Evolutionary conservation across 23 red algal species (phyloP).

Genomic region (Chondrus crispus): DNA sequence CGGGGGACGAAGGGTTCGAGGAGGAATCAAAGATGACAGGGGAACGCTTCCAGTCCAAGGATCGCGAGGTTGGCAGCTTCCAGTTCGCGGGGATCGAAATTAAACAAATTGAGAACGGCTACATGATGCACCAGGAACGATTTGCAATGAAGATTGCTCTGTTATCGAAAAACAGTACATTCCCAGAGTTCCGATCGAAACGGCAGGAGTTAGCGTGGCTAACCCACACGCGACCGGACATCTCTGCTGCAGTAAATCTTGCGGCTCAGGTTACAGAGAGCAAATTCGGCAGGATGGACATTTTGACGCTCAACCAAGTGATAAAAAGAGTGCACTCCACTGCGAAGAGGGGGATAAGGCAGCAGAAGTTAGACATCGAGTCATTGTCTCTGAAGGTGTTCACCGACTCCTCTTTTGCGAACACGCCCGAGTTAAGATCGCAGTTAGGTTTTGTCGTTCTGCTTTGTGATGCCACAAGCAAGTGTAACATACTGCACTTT

Average conservation of each 20-base stretch:
- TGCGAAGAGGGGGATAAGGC: neutral
- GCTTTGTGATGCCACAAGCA: neutral
- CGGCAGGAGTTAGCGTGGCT: constrained; percentile 35
- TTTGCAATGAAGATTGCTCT: neutral
- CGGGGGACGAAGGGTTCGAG: neutral
- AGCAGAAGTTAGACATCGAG: neutral
- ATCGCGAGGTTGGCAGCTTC: neutral
- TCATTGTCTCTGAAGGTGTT: neutral
- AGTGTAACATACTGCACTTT: neutral
- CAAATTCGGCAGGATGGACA: neutral
- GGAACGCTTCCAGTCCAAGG: neutral
- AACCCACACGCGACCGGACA: constrained; percentile 21
- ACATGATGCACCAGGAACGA: neutral
- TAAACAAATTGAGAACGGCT: neutral
- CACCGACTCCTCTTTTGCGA: neutral
- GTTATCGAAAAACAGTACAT: neutral
- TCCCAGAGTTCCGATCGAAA: neutral
- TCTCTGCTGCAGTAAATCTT: neutral
- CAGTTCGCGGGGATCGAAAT: neutral
- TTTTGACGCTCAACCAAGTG: neutral
- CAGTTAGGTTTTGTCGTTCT: constrained; percentile 27
- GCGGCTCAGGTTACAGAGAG: constrained; percentile 25
- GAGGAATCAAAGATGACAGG: neutral
- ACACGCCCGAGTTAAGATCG: neutral
- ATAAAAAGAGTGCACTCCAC: neutral